Conservation (phyloP, 495 filamentous ascomycete genomes). For the Hypoxylon fragiforme region DNA sequence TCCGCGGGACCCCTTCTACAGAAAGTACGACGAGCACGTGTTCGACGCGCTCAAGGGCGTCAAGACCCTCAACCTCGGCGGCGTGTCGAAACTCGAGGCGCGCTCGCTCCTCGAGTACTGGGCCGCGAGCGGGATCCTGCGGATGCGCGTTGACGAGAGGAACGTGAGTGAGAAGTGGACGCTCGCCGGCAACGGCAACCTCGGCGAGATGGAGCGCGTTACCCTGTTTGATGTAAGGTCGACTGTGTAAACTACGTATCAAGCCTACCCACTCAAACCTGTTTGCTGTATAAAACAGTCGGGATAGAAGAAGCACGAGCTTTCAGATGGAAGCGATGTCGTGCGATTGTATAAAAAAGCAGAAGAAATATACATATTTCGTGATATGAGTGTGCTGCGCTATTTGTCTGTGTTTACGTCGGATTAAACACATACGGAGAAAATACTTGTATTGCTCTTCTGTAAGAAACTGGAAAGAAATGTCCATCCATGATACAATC, state of each 20-base stretch:
- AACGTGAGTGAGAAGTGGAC: slow-evolving; percentile 85
- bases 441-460: too few species aligned
- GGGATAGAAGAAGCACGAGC: too few species aligned
- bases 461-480: too few species aligned
- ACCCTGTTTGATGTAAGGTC: slow-evolving; percentile 42
- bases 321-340: not conserved
- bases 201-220: slow-evolving; percentile 79
- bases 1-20: slow-evolving; percentile 62
- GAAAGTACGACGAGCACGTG: slow-evolving; percentile 68
- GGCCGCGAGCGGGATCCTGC: slow-evolving; percentile 79
- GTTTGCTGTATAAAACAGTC: too few species aligned
- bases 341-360: not conserved
- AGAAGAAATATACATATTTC: not conserved
- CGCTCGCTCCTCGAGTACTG: slow-evolving; percentile 90
- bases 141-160: slow-evolving; percentile 67
- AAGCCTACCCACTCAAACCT: too few species aligned
- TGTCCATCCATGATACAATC: too few species aligned
- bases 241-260: not conserved
- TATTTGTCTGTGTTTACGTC: too few species aligned
- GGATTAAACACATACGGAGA: too few species aligned
- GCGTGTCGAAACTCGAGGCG: slow-evolving; percentile 74
- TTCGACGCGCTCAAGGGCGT: slow-evolving; percentile 59
- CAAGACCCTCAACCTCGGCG: slow-evolving; percentile 56
- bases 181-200: slow-evolving; percentile 75
- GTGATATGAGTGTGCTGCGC: not conserved